Evolutionary conservation across 805 yeast genomes (phyloP), one percentile per base, ranked within the genome.

Genomic region (Sugiyamaella chiloensis): DNA sequence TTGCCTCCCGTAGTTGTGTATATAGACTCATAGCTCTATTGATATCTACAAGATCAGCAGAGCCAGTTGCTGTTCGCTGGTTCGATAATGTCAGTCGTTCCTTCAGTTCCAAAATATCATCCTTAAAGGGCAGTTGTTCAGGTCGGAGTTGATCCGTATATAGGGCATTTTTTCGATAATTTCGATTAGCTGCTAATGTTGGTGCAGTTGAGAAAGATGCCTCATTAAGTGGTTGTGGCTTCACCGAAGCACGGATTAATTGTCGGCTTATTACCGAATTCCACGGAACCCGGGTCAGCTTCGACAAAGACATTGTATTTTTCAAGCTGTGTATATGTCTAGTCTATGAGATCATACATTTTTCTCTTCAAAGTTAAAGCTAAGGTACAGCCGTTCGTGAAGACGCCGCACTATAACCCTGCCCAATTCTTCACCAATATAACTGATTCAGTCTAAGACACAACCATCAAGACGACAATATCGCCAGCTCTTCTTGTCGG

Each of bases 11-110:
- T 21, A 56, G 51, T 41, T 48, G 30, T 16, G 48, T 36, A 42
- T 55, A 56, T 6, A 55, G 41, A 2, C 47, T 42, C 57, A 56
- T 48, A 21, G 57, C 58, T 2, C 36, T 42, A 9, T 46, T 44
- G 23, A 52, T 40, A 32, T 59, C 61, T 24, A 47, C 50, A 16
- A 54, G 44, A 7, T 32, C 19, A 5, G 44, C 50, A 9, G 48
- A 27, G 8, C 51, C 53, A 14, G 26, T 17, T 4, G 34, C 40
- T n/a, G 43, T 40, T 12, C 51, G 48, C 34, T 53, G 57, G 34
- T 51, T 53, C 7, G 57, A 42, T 31, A 53, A 37, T 7, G 57
- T 53, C 40, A 50, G 30, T 5, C 47, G 46, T 30, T 53, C 56
- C 9, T 34, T 35, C 44, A 53, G 46, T 24, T 50, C 52, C 24